Evolutionary conservation across 495 filamentous ascomycete genomes (phyloP).

Genomic region (Cairneyella variabilis): DNA sequence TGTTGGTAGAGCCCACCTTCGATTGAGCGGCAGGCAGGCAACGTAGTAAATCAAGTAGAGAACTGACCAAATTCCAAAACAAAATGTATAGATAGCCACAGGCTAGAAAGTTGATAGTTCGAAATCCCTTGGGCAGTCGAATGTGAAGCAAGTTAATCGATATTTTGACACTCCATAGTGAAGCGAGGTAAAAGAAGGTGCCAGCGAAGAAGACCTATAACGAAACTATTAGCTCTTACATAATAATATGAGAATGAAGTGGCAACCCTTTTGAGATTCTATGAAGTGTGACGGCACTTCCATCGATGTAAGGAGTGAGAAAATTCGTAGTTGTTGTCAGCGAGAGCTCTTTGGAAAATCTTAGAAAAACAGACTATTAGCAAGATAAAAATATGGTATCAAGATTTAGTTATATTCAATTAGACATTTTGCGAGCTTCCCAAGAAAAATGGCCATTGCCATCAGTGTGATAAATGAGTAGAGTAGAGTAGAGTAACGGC

Average conservation of each 20-base stretch:
- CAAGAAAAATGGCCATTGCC: not conserved
- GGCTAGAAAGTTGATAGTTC: not conserved
- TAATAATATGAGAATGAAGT: not conserved
- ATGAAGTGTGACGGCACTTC: not conserved
- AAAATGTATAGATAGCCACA: not conserved
- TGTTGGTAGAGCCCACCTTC: constrained; percentile 1
- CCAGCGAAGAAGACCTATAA: not conserved
- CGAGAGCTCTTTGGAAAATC: not conserved
- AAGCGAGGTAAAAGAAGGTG: not conserved
- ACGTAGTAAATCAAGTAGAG: not conserved
- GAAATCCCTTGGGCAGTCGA: not conserved
- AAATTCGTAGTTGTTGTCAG: not conserved
- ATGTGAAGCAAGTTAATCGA: not conserved
- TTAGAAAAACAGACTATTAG: not conserved
- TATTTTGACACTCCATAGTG: not conserved
- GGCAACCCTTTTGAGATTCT: not conserved
- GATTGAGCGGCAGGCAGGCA: not conserved
- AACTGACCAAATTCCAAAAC: not conserved
- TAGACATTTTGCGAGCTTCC: not conserved
- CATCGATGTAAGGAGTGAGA: not conserved
- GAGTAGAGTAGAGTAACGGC: no score
- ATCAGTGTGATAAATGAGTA: no score
- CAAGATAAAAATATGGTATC: not conserved
- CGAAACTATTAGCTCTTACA: not conserved
- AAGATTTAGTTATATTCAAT: not conserved